Base-by-base conservation (phyloP, 2,329 filamentous ascomycete genomes). In the Neophaeococcomyces aloes region DNA sequence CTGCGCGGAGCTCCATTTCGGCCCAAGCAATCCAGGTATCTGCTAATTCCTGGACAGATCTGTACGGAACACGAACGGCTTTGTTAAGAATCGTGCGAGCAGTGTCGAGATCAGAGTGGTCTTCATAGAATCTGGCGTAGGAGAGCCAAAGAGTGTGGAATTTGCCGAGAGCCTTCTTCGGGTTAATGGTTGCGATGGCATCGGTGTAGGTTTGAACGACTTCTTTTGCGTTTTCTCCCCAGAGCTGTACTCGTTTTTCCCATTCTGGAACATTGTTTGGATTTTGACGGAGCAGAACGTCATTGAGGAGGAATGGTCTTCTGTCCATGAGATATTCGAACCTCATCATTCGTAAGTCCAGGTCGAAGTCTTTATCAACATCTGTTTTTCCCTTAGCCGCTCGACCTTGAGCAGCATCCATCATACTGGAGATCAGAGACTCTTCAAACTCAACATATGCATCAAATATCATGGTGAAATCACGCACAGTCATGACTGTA, bases 21-120 rank as follows among this genome's bases (percentile, higher is more conserved):
- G 93, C 89, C 89, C 91, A 98, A 65, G 94, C 87, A 51, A 93
- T 93, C 91, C 91, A 98, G 75, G 91, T 94, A 58, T 98, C 91
- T 15, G 91, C 91, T 46, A 98, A 73, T 64, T 98, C 91, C 23
- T 84, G 80, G n/a, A 98, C 89, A 1, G 88, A 93, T 59, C 94
- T 96, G 72, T 93, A 98, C 0, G 89, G 88, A 1, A 98, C 91
- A 60, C 95, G 96, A 59, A 94, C 85, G 11, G 89, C 89, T 65
- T 96, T 98, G 62, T 96, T 89, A 76, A 96, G 84, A 57, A 98
- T 96, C 48, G 94, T 74, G 25, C 91, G 77, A 29, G 91, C 88
- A 52, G 81, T 94, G 42, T 79, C 74, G 30, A 96, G 59, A 60
- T 96, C 88, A 4, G 83, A 84, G 2, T 84, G 86, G 25, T 78